A percentile compares a stretch with the other conserved stretches of the same genome.
phyloP scores from a whole-genome alignment of 73 alveolate genomes.

The Paramecium primaurelia region DNA sequence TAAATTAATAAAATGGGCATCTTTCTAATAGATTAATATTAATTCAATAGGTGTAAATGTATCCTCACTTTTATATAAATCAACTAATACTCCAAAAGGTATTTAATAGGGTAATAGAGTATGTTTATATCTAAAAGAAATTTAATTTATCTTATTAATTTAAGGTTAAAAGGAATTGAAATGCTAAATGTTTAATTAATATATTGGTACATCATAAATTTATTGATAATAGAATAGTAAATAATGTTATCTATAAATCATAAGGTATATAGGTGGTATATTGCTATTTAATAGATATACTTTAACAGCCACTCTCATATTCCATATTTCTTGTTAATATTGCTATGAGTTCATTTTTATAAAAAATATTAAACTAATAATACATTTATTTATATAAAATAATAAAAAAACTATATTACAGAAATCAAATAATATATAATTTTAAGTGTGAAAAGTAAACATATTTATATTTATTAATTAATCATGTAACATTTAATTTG shows the following conservation, averaged over 20 bases:
- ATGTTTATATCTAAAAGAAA: neutral
- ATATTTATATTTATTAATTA: neutral
- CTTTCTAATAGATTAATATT: neutral
- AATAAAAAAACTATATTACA: too few relatives aligned
- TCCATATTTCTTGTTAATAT: neutral
- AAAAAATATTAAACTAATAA: neutral
- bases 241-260: slow-evolving; percentile 19
- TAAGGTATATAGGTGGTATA: neutral
- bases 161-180: neutral
- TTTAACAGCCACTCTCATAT: neutral
- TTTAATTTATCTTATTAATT: neutral
- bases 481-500: neutral
- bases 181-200: neutral
- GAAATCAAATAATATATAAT: too few relatives aligned
- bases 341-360: neutral
- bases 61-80: neutral
- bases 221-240: neutral
- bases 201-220: neutral
- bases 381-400: neutral
- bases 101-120: neutral
- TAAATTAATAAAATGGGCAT: neutral
- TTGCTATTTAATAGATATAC: neutral
- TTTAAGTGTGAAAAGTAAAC: neutral
- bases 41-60: neutral
- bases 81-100: slow-evolving; percentile 30